Percentiles rank a stretch among this genome's conserved stretches.
phyloP scores from a whole-genome alignment of 192 early-diverging fungal species.

The Pilaira anomala region DNA sequence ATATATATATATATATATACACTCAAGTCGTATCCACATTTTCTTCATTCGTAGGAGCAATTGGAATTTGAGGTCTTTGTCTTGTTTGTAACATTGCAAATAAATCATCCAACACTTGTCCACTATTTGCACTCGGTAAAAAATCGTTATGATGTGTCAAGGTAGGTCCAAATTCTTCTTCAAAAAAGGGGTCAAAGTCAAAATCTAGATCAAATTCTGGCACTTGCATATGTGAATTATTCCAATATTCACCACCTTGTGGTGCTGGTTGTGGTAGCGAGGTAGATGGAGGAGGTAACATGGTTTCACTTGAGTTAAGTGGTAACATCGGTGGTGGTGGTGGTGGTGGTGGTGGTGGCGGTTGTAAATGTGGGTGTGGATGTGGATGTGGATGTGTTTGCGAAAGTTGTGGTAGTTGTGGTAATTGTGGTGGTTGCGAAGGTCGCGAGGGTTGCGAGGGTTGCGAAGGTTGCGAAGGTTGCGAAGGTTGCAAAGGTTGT shows the following conservation, averaged over 20 bases:
- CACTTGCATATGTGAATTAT: background rate
- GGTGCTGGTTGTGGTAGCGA: background rate
- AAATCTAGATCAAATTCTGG: conserved; percentile 7
- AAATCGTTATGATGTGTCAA: conserved; percentile 20
- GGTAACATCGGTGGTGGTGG: conserved; percentile 11
- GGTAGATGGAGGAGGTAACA: too few relatives aligned
- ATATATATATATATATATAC: too few relatives aligned
- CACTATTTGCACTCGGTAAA: conserved; percentile 25
- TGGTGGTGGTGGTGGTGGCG: background rate
- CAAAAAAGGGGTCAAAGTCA: conserved; percentile 35
- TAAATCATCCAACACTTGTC: conserved; percentile 32
- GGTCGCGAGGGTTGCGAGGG: background rate
- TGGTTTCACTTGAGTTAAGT: too few relatives aligned
- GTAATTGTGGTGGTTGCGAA: background rate
- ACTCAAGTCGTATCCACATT: too few relatives aligned
- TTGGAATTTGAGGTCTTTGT: conserved; percentile 33
- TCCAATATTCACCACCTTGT: background rate
- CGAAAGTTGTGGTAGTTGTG: too few relatives aligned
- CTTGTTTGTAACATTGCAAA: conserved; percentile 35
- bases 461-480: too few relatives aligned
- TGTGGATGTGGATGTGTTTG: too few relatives aligned
- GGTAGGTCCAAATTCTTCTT: conserved; percentile 25
- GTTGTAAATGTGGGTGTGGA: too few relatives aligned
- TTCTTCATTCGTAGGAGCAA: background rate
- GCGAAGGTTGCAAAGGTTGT: too few relatives aligned